Evolutionary conservation across 306 rosid genomes (phyloP).

Genomic region (Abrus precatorius): DNA sequence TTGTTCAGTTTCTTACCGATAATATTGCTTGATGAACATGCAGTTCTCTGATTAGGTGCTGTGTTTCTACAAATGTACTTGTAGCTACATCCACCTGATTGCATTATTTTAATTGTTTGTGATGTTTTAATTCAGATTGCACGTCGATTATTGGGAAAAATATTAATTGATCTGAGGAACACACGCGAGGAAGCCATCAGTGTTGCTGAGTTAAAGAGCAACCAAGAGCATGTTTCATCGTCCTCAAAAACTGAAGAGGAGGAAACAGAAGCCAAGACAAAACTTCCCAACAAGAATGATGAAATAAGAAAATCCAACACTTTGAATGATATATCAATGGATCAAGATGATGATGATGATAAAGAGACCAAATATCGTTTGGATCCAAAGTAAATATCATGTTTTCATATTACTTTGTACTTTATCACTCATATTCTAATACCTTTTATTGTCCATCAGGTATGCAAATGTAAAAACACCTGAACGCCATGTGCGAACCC

Average conservation of each 20-base stretch:
- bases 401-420: constrained; percentile 33
- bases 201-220: constrained; percentile 84
- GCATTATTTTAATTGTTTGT: constrained; percentile 37
- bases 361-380: constrained; percentile 95
- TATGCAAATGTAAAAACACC: constrained; percentile 98
- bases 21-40: constrained; percentile 34
- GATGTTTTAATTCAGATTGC: constrained; percentile 73
- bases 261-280: constrained; percentile 65
- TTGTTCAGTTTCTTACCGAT: constrained; percentile 33
- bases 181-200: constrained; percentile 96
- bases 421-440: constrained; percentile 30
- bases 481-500: constrained; percentile 95
- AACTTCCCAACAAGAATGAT: constrained; percentile 66
- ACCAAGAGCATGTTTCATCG: constrained; percentile 66
- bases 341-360: constrained; percentile 96
- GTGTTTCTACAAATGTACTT: background rate
- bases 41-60: constrained; percentile 29
- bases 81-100: constrained; percentile 32
- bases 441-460: constrained; percentile 55
- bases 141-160: constrained; percentile 89
- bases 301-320: constrained; percentile 67
- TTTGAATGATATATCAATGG: constrained; percentile 71
- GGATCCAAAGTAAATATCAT: constrained; percentile 80
- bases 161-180: constrained; percentile 91
- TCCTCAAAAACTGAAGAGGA: constrained; percentile 60